phyloP scores from a whole-genome alignment of 371 early-diverging fungal species.

The Choanephora cucurbitarum region DNA sequence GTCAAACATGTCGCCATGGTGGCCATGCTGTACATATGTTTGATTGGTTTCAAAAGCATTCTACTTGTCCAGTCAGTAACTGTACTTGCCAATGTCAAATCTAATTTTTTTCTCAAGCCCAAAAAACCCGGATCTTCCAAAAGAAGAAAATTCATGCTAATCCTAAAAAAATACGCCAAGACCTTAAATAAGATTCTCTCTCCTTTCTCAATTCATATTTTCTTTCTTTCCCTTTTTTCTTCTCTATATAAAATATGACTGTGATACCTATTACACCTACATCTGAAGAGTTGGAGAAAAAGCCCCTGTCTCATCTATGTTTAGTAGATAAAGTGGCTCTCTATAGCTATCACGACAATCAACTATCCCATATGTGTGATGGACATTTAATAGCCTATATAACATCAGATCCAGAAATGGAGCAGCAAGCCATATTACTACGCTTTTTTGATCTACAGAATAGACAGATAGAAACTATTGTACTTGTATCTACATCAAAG shows the following conservation, averaged over 20 bases:
- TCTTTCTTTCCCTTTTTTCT: constrained; percentile 3
- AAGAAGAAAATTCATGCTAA: neutral
- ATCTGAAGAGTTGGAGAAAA: constrained; percentile 10
- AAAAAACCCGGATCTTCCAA: no score
- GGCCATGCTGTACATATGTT: constrained; percentile 90
- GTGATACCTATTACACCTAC: constrained; percentile 21
- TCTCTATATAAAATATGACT: constrained; percentile 8
- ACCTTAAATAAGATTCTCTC: constrained; percentile 3
- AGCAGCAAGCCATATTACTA: constrained; percentile 22
- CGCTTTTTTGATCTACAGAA: constrained; percentile 25
- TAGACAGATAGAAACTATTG: constrained; percentile 27
- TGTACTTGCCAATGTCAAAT: constrained; percentile 75
- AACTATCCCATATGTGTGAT: constrained; percentile 12
- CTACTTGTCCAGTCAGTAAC: constrained; percentile 87
- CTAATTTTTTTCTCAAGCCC: constrained; percentile 12
- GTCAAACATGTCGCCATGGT: constrained; percentile 95
- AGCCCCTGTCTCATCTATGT: constrained; percentile 9
- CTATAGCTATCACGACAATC: constrained; percentile 12
- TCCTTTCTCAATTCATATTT: neutral
- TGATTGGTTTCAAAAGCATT: constrained; percentile 88
- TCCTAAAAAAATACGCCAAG: neutral
- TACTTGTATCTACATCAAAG: constrained; percentile 30
- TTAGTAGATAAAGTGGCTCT: constrained; percentile 17
- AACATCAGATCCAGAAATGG: constrained; percentile 15
- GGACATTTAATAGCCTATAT: constrained; percentile 28